Base-by-base conservation (phyloP, 129 eudicot species). In the Apium graveolens region DNA sequence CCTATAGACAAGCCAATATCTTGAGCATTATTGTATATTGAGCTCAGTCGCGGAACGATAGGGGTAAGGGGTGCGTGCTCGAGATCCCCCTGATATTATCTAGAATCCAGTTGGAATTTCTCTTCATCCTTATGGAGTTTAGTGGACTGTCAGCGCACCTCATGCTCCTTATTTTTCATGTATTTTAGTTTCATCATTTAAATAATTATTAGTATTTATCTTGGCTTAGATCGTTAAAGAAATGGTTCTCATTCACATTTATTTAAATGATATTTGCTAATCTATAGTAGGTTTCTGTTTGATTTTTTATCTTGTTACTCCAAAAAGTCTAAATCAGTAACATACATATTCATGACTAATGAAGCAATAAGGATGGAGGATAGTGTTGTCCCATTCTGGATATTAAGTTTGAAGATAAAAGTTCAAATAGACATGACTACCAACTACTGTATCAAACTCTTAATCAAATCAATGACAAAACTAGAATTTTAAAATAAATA, bases 91-190 rank as follows among this genome's bases (percentile, higher is more conserved):
- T n/a, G n/a, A n/a, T n/a, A n/a, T n/a, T n/a, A n/a, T n/a, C n/a
- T n/a, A n/a, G n/a, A n/a, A n/a, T n/a, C n/a, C n/a, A n/a, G n/a
- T n/a, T n/a, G n/a, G n/a, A n/a, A n/a, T n/a, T n/a, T n/a, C n/a
- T n/a, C n/a, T n/a, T 82, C 26, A 78, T 82, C 86, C 73, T 80
- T 77, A 46, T 84, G 87, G 83, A 83, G 81, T 80, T 31, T 84
- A 86, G 90, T 86, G 88, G 88, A 89, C 84, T 82, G 86, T 86
- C 89, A 84, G 86, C 83, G 88, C 86, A 82, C 65, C 82, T 66
- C 79, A 66, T 70, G 81, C 78, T 69, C 70, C 32, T 24, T 39
- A 55, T 1, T 24, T 55, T 55, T 18, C 65, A 57, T 57, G 14
- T 24, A 7, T 7, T 3, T 57, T 57, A 57, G 31, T 57, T 51